These are phyloP conservation scores for Emergomyces pasteurianus DNA, from an alignment of 2,329 filamentous ascomycete species.

Conservation along the genomic window DNA sequence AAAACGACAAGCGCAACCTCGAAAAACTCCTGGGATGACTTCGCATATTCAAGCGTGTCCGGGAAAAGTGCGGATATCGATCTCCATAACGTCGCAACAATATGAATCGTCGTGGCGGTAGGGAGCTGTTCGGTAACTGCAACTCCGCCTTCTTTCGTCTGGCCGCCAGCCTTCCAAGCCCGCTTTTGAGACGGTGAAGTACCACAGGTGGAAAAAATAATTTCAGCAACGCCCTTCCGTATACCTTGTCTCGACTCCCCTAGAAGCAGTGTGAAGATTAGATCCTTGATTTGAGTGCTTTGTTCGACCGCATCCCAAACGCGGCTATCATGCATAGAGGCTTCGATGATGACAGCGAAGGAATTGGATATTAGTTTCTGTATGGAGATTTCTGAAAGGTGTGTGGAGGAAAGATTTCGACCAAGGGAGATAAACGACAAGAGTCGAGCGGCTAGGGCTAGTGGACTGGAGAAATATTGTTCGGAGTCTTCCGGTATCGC, in stretches of 20 bases:
- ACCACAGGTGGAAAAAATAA: conserved; percentile 27
- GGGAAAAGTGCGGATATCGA: conserved; percentile 31
- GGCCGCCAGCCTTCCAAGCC: conserved; percentile 10
- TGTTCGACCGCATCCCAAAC: conserved; percentile 36
- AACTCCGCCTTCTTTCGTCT: neutral
- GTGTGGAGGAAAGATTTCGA: conserved; percentile 9
- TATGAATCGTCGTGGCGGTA: conserved; percentile 24
- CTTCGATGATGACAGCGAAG: conserved; percentile 39
- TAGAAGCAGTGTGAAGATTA: conserved; percentile 34
- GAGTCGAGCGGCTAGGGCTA: conserved; percentile 24
- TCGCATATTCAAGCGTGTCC: conserved; percentile 23
- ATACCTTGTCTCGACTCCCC: conserved; percentile 30
- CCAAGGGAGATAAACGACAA: conserved; percentile 24
- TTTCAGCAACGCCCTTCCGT: conserved; percentile 28
- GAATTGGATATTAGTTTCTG: conserved; percentile 31
- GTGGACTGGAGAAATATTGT: conserved; percentile 23
- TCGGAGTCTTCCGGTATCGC: conserved; percentile 16
- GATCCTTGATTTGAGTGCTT: conserved; percentile 23
- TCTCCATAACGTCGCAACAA: conserved; percentile 35
- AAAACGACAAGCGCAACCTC: conserved; percentile 33
- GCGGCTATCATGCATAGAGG: conserved; percentile 33
- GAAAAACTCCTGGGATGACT: conserved; percentile 36
- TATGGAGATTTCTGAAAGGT: conserved; percentile 12
- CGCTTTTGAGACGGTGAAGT: conserved; percentile 21
- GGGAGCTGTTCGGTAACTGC: conserved; percentile 11